These are phyloP conservation scores for Phytophthora idaei DNA, from an alignment of 352 stramenopile species.

Conservation along the genomic window DNA sequence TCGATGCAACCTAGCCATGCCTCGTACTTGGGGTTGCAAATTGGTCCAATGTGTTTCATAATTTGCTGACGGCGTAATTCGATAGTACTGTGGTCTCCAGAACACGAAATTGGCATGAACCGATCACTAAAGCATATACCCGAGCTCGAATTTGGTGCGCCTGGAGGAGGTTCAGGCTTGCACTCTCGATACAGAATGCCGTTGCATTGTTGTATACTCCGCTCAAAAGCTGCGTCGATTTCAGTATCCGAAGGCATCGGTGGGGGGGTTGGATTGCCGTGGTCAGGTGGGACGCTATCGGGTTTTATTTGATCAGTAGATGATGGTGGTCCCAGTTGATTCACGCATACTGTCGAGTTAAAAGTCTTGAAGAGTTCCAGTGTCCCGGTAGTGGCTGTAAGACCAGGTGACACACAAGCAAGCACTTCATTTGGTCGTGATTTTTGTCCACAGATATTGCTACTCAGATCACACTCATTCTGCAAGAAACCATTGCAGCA, in stretches of 20 bases:
- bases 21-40: slow-evolving; percentile 29
- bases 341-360: slow-evolving; percentile 20
- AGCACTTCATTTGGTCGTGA: not conserved
- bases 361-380: slow-evolving; percentile 29
- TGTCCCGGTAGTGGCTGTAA: slow-evolving; percentile 11
- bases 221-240: slow-evolving; percentile 4
- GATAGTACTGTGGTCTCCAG: slow-evolving; percentile 11
- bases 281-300: not conserved
- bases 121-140: slow-evolving; percentile 39
- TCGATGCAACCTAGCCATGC: slow-evolving; percentile 31
- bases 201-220: slow-evolving; percentile 14
- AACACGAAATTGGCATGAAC: slow-evolving; percentile 33
- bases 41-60: slow-evolving; percentile 12
- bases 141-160: not conserved
- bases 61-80: slow-evolving; percentile 35
- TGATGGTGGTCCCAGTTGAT: not conserved
- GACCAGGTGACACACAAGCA: slow-evolving; percentile 1
- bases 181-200: slow-evolving; percentile 42
- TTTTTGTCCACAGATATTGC: slow-evolving; percentile 10
- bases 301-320: not conserved
- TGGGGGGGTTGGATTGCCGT: not conserved
- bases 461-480: slow-evolving; percentile 33
- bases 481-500: slow-evolving; percentile 44
- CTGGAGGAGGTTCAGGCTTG: not conserved
- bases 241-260: not conserved